These are phyloP conservation scores for Thielaviopsis punctulata DNA, from an alignment of 2,329 filamentous ascomycete genomes.

Conservation along the genomic window DNA sequence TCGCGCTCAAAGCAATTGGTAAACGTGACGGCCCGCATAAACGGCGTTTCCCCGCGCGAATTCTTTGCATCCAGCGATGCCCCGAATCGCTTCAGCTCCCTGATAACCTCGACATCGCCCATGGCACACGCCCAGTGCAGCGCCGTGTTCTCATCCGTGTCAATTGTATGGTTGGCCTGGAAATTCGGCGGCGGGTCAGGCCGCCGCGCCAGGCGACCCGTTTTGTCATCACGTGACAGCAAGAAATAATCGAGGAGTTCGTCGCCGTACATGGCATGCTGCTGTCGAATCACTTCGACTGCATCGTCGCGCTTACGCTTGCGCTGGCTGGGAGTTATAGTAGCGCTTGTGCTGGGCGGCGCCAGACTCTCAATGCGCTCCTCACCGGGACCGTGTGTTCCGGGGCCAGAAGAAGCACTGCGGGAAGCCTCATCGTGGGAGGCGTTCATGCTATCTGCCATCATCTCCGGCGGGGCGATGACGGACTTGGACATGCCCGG, in stretches of 20 bases:
- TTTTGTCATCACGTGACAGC: slow-evolving; percentile 59
- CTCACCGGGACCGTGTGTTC: slow-evolving; percentile 72
- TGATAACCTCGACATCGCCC: slow-evolving; percentile 86
- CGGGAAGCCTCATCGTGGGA: slow-evolving; percentile 57
- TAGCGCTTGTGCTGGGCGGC: slow-evolving; percentile 42
- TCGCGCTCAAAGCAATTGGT: slow-evolving; percentile 94
- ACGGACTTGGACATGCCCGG: neutral
- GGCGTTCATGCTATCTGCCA: slow-evolving; percentile 17
- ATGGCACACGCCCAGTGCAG: slow-evolving; percentile 96
- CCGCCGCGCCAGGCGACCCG: slow-evolving; percentile 35
- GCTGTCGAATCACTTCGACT: slow-evolving; percentile 52
- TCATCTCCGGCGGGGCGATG: slow-evolving; percentile 7
- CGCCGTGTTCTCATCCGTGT: slow-evolving; percentile 80
- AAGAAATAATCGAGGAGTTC: slow-evolving; percentile 93
- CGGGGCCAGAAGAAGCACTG: slow-evolving; percentile 66
- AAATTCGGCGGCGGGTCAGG: slow-evolving; percentile 75
- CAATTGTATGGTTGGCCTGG: slow-evolving; percentile 80
- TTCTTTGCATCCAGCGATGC: slow-evolving; percentile 59
- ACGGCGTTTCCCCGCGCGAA: slow-evolving; percentile 63
- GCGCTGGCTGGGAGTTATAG: slow-evolving; percentile 22
- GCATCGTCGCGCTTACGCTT: slow-evolving; percentile 58
- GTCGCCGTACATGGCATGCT: slow-evolving; percentile 82
- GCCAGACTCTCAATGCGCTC: slow-evolving; percentile 50
- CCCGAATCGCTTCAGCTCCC: slow-evolving; percentile 65
- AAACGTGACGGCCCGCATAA: slow-evolving; percentile 89